phyloP scores from a whole-genome alignment of 148 eudicot species.

The Camellia japonica region DNA sequence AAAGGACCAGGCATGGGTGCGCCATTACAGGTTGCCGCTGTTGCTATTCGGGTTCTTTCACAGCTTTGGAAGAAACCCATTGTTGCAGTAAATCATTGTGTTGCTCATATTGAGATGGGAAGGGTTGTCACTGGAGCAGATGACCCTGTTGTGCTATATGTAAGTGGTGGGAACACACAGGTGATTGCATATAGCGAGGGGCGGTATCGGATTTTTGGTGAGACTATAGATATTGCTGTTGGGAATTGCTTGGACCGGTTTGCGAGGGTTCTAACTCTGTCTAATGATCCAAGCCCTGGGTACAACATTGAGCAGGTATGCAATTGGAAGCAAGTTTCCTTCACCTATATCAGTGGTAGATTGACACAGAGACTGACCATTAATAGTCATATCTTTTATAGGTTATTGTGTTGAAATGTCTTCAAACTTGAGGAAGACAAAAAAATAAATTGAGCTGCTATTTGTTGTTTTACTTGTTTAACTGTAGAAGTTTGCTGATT shows the following conservation, averaged over 20 bases:
- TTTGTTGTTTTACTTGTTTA: not conserved
- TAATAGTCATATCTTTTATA: not conserved
- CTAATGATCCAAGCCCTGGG: conserved; percentile 95
- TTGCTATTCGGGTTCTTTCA: no score
- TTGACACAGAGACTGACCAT: not conserved
- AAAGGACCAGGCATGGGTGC: no score
- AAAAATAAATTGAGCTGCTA: not conserved
- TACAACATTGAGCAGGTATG: conserved; percentile 95
- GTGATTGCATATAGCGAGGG: conserved; percentile 96
- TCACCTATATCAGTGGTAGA: not conserved
- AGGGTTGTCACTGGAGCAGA: no score
- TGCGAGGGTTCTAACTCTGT: conserved; percentile 79
- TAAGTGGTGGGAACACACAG: conserved; percentile 96
- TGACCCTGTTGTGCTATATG: conserved; percentile 44
- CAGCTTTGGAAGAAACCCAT: no score
- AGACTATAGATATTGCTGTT: conserved; percentile 95
- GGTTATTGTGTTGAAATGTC: not conserved
- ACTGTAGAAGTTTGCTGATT: not conserved
- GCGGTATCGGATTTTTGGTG: conserved; percentile 84
- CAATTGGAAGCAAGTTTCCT: not conserved
- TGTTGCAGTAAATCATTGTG: no score
- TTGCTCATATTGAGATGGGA: no score
- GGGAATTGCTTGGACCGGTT: conserved; percentile 96
- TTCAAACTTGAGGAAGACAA: not conserved
- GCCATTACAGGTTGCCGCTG: no score